A percentile compares a stretch with the other conserved stretches of the same genome.
Conservation (phyloP, 2,329 filamentous ascomycete species). For the Tolypocladium inflatum region DNA sequence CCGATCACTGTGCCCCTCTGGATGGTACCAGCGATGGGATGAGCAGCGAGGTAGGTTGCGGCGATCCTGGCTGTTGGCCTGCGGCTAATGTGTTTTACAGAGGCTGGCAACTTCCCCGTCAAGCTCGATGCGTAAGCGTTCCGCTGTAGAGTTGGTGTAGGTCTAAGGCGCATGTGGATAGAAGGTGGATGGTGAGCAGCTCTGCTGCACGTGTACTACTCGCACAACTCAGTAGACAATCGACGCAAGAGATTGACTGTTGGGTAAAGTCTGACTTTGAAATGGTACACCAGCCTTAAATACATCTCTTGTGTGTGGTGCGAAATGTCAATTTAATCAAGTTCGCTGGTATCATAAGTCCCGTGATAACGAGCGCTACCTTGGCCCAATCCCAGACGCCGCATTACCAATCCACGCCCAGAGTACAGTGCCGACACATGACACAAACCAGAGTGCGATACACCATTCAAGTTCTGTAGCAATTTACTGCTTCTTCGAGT, state of each 20-base stretch:
- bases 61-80: not conserved
- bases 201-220: conserved; percentile 28
- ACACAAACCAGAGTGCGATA: not conserved
- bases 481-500: not conserved
- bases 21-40: conserved; percentile 93
- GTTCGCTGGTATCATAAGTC: conserved; percentile 1
- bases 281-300: not conserved
- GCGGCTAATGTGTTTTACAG: conserved; percentile 29
- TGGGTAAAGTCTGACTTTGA: not conserved
- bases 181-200: conserved; percentile 19
- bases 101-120: conserved; percentile 59
- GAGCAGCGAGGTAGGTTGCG: conserved; percentile 76
- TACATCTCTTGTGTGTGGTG: conserved; percentile 1
- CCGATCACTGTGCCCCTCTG: conserved; percentile 92
- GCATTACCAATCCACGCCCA: not conserved
- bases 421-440: not conserved
- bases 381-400: conserved; percentile 2
- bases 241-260: conserved; percentile 13
- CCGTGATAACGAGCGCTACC: not conserved
- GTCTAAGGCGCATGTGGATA: conserved; percentile 8
- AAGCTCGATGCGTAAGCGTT: conserved; percentile 48
- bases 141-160: conserved; percentile 11
- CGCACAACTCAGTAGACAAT: conserved; percentile 18
- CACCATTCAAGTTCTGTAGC: not conserved
- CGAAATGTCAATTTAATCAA: conserved; percentile 1